Evolutionary conservation across 805 yeast genomes (phyloP), one percentile per base, ranked within the genome.

Genomic region (Saccharomyces eubayanus): DNA sequence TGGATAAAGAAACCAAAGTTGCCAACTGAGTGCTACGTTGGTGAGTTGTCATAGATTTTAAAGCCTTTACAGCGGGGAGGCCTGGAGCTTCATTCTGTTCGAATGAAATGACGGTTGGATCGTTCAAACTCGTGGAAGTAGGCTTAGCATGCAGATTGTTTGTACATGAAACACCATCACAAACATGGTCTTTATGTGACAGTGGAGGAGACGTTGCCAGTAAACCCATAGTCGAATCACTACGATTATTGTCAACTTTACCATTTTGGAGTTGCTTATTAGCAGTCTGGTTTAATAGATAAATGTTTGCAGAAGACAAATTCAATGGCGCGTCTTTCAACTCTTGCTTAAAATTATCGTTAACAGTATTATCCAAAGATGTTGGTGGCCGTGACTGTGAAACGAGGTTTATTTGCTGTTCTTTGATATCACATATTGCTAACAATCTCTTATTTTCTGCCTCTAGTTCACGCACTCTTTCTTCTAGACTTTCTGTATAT

Each of bases 401-500:
- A 16, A 62, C 60, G 45, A 61, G 50, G 45, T 61, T 62, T 36
- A 61, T 51, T 51, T 62, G 67, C 48, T 66, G 67, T 47, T 65
- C 67, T 55, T 66, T 66, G 51, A 66, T 55, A 49, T 66, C 68
- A 49, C 65, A 61, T 24, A 67, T 47, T 5, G 87, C 86, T 31
- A 79, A 75, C 28, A 90, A 69, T 62, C 86, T 78, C 58, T 82
- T 80, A 66, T 88, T 89, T 62, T 89, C 96, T 2, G 85, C 80
- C 67, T 89, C 96, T 24, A 91, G 74, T 64, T 86, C 94, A 50
- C 96, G 75, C n/a, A 90, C 84, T 50, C 96, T 74, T 63, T 89
- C 95, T 66, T 90, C 97, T 52, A 90, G 69, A 2, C 90, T 84
- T 70, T 90, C 97, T 0, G 97, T 90, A 63, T 90, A 90, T 0